Evolutionary conservation across 768 basidiomycete species (phyloP).

Genomic region (Cyclocybe aegerita): DNA sequence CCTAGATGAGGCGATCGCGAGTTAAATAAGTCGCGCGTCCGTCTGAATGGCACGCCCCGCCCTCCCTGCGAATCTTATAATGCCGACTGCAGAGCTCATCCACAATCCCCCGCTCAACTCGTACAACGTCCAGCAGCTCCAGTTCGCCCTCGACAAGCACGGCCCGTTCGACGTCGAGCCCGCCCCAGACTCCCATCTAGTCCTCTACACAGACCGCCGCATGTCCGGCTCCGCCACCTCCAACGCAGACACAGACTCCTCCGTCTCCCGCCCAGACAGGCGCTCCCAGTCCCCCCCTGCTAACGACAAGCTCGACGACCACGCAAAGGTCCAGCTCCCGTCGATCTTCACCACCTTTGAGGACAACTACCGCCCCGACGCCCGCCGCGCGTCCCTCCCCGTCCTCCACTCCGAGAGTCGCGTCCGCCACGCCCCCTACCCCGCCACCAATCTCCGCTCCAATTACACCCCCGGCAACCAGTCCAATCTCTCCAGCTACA

Average conservation of each 20-base stretch:
- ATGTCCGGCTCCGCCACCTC: conserved; percentile 80
- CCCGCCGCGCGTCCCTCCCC: conserved; percentile 65
- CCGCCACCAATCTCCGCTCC: conserved; percentile 46
- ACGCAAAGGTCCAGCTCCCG: conserved; percentile 65
- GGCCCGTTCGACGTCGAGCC: conserved; percentile 12
- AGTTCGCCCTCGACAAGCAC: conserved; percentile 48
- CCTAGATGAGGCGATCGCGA: conserved; percentile 23
- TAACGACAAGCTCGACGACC: conserved; percentile 43
- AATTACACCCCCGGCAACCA: conserved; percentile 45
- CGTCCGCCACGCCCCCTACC: conserved; percentile 57
- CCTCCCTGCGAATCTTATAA: conserved; percentile 26
- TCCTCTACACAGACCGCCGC: conserved; percentile 60
- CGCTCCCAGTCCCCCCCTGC: conserved; percentile 10
- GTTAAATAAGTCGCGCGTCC: conserved; percentile 24
- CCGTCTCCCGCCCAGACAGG: conserved; percentile 22
- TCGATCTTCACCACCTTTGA: conserved; percentile 73
- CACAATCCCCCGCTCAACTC: conserved; percentile 46
- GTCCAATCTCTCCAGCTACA: conserved; percentile 45
- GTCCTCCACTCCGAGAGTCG: conserved; percentile 55
- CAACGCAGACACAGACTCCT: conserved; percentile 52
- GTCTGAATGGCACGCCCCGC: conserved; percentile 14
- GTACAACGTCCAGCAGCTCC: conserved; percentile 65
- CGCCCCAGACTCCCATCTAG: conserved; percentile 33
- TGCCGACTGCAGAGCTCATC: conserved; percentile 57
- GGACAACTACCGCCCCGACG: conserved; percentile 55